Percentiles rank a stretch among this genome's conserved stretches.
phyloP scores from a whole-genome alignment of 2,329 filamentous ascomycete genomes.

The Arthroderma sp. region DNA sequence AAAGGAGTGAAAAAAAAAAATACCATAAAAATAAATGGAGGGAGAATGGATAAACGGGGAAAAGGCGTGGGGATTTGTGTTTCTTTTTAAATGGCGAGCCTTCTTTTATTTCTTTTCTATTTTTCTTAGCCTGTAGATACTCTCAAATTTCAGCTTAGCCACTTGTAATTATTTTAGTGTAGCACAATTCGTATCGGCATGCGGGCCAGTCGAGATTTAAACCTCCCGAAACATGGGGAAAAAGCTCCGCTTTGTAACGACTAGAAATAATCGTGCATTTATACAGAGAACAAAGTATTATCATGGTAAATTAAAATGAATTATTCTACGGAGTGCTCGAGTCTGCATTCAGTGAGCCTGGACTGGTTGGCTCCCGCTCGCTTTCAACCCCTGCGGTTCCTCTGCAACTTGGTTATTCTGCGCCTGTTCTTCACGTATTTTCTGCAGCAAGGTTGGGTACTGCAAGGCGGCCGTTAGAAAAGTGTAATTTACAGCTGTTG shows the following conservation, averaged over 20 bases:
- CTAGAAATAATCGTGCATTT: neutral
- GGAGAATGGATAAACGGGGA: neutral
- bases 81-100: neutral
- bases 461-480: neutral
- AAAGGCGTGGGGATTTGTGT: too few species aligned
- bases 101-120: neutral
- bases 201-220: too few species aligned
- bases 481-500: neutral
- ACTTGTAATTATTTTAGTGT: too few species aligned
- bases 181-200: too few species aligned
- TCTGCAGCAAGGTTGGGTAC: slow-evolving; percentile 48
- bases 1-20: slow-evolving; percentile 5
- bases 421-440: slow-evolving; percentile 47
- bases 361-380: neutral
- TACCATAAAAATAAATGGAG: neutral
- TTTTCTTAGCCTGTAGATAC: too few species aligned
- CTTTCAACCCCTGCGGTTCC: slow-evolving; percentile 6
- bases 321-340: neutral
- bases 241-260: neutral
- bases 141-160: too few species aligned
- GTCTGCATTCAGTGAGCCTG: slow-evolving; percentile 2
- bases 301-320: neutral
- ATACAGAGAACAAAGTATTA: neutral
- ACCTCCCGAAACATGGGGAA: neutral
- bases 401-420: slow-evolving; percentile 11